Conservation (phyloP, 2,329 filamentous ascomycete species). For the Hypoxylon sp. region DNA sequence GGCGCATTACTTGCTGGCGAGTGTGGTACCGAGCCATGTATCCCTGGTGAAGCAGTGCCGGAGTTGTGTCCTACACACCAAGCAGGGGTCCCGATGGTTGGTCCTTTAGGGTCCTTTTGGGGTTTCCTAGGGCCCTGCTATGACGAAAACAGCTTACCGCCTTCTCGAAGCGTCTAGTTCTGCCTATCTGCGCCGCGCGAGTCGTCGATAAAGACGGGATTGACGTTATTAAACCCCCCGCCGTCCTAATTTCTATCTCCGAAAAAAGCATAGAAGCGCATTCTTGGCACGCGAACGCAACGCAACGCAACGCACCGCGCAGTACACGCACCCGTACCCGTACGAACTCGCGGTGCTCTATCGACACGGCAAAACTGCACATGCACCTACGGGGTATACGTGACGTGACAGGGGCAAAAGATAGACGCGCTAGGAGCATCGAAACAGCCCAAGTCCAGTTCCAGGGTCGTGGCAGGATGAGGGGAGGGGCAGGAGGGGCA, state of each 20-base stretch:
- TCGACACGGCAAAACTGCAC: neutral
- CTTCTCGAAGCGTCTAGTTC: neutral
- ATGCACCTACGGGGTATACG: conserved; percentile 2
- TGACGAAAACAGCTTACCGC: conserved; percentile 32
- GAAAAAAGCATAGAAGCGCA: conserved; percentile 1
- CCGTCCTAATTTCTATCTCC: conserved; percentile 29
- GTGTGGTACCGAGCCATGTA: neutral
- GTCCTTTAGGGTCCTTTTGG: too few species aligned
- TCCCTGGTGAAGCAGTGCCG: neutral
- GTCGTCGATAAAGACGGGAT: conserved; percentile 4
- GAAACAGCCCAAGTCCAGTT: neutral
- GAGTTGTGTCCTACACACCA: conserved; percentile 15
- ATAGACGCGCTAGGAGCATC: conserved; percentile 4
- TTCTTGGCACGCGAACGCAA: conserved; percentile 22
- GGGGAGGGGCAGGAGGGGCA: conserved; percentile 16
- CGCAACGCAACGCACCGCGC: neutral
- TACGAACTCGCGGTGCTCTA: too few species aligned
- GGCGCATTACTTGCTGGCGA: conserved; percentile 25
- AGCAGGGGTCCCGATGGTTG: neutral
- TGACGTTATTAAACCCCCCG: conserved; percentile 15
- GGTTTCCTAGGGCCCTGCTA: too few species aligned
- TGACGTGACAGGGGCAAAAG: neutral
- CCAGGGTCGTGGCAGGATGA: neutral
- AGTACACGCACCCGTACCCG: neutral
- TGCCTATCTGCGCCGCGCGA: conserved; percentile 18